Percentiles rank a stretch among this genome's conserved stretches.
phyloP scores from a whole-genome alignment of 306 rosid species.

The Datisca glomerata region DNA sequence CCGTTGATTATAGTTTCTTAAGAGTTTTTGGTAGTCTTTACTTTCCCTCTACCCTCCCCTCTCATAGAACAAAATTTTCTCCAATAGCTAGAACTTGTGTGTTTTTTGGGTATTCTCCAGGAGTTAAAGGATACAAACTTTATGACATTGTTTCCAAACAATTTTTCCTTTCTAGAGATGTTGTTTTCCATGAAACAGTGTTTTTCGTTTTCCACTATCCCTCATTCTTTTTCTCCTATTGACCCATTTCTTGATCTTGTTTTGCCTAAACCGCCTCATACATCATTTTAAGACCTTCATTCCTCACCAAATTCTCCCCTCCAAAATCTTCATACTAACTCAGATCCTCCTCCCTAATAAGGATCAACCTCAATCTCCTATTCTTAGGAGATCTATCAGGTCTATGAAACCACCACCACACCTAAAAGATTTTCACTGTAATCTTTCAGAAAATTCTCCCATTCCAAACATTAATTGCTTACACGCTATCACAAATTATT shows the following conservation, averaged over 20 bases:
- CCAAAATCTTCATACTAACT: background rate
- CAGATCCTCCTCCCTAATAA: too few relatives aligned
- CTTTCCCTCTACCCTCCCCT: background rate
- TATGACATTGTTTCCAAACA: background rate
- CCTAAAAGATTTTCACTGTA: background rate
- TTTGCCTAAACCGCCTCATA: background rate
- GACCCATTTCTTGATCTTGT: background rate
- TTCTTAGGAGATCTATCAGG: too few relatives aligned
- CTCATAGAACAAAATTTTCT: background rate
- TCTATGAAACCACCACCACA: background rate
- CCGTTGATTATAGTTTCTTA: too few relatives aligned
- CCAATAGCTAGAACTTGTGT: background rate
- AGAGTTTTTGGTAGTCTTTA: background rate
- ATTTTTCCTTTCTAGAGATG: background rate
- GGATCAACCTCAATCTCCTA: too few relatives aligned
- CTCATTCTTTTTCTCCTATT: background rate
- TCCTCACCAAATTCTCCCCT: background rate
- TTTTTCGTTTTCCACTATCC: background rate
- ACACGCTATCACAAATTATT: background rate
- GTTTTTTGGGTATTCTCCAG: too few relatives aligned
- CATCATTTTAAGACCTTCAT: too few relatives aligned
- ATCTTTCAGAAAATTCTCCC: background rate
- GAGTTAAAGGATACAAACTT: background rate
- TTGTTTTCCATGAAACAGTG: background rate
- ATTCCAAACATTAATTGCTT: background rate